phyloP scores from a whole-genome alignment of 108 stramenopile species.

The Schizochytrium sp. region DNA sequence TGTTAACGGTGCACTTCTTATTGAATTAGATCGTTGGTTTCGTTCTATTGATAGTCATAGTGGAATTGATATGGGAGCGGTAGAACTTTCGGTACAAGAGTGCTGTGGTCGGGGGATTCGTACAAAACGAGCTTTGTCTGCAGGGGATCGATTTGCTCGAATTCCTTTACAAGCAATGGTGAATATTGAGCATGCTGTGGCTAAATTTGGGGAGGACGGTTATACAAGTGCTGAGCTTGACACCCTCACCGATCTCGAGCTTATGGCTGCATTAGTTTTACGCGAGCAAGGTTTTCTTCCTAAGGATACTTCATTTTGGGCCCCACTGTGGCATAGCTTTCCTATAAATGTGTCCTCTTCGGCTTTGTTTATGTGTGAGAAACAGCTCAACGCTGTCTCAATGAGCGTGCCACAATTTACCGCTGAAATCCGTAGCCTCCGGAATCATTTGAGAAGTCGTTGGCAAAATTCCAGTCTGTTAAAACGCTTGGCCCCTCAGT shows the following conservation, averaged over 20 bases:
- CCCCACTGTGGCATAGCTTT: not conserved
- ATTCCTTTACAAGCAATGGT: constrained; percentile 21
- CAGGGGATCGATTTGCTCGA: not conserved
- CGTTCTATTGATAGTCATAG: too few species aligned
- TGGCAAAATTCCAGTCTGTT: not conserved
- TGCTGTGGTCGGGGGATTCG: not conserved
- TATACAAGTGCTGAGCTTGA: not conserved
- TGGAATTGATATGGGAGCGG: constrained; percentile 62
- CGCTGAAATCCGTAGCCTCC: not conserved
- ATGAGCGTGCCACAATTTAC: not conserved
- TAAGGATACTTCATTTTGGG: not conserved
- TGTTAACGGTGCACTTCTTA: too few species aligned
- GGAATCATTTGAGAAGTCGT: not conserved
- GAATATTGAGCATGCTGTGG: constrained; percentile 23
- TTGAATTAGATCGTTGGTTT: too few species aligned
- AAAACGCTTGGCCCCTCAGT: not conserved
- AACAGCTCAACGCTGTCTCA: not conserved
- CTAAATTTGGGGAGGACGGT: not conserved
- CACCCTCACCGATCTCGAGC: constrained; percentile 18
- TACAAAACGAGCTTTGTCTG: not conserved
- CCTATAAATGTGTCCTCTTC: not conserved
- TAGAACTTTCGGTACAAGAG: constrained; percentile 24
- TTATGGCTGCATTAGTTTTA: constrained; percentile 40
- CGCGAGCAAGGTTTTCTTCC: not conserved
- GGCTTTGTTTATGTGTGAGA: not conserved